A percentile compares a stretch with the other conserved stretches of the same genome.
Evolutionary conservation across 2,329 filamentous ascomycete genomes (phyloP).

Genomic region (Trichoderma cornu-damae): DNA sequence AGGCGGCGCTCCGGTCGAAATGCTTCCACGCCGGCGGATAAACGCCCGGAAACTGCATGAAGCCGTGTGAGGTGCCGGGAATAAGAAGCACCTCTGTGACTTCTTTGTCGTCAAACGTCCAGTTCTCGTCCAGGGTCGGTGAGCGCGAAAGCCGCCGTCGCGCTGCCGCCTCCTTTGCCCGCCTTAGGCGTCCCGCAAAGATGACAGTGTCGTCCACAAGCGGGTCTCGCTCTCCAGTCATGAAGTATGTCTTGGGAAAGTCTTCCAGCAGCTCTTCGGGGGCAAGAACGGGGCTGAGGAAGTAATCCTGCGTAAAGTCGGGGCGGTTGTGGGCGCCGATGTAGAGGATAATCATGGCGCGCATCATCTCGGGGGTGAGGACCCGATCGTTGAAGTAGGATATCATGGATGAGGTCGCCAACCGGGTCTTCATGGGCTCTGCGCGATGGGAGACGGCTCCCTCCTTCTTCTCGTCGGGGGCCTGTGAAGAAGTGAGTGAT

Average conservation of each 20-base stretch:
- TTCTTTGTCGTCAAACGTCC: conserved; percentile 37
- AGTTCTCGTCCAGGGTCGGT: conserved; percentile 14
- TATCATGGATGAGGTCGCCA: conserved; percentile 94
- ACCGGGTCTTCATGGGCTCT: conserved; percentile 67
- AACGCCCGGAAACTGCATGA: conserved; percentile 81
- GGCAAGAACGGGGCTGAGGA: conserved; percentile 83
- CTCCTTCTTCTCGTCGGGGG: conserved; percentile 19
- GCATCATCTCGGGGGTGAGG: conserved; percentile 95
- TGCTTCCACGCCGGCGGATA: conserved; percentile 90
- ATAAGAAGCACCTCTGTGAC: conserved; percentile 71
- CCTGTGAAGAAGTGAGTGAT: conserved; percentile 25
- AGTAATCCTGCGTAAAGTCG: conserved; percentile 85
- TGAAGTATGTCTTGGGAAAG: conserved; percentile 92
- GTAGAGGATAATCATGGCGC: conserved; percentile 97
- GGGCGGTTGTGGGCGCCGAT: conserved; percentile 90
- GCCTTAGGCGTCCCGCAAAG: conserved; percentile 81
- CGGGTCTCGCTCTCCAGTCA: conserved; percentile 92
- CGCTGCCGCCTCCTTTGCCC: conserved; percentile 60
- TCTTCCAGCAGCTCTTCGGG: conserved; percentile 74
- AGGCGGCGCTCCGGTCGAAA: conserved; percentile 69
- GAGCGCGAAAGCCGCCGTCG: conserved; percentile 18
- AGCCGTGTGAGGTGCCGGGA: conserved; percentile 87
- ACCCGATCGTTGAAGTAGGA: conserved; percentile 97
- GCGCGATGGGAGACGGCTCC: conserved; percentile 46
- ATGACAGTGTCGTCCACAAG: conserved; percentile 96